Percentiles rank a stretch among this genome's conserved stretches.
Evolutionary conservation across 345 rosid species (phyloP).

Genomic region (Populus nigra): DNA sequence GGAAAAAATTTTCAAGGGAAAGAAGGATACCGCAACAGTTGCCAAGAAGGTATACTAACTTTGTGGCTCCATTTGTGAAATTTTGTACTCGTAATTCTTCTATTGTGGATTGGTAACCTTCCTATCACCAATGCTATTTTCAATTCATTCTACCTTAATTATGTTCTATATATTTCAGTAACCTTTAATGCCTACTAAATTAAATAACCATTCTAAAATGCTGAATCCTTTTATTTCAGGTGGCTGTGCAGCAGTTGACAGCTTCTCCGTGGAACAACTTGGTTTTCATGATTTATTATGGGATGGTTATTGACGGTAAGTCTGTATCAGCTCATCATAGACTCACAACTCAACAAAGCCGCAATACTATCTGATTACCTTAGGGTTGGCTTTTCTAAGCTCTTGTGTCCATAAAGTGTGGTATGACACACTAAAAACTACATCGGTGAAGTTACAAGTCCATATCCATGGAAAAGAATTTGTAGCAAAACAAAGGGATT

Average conservation of each 20-base stretch:
- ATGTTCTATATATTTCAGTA: neutral
- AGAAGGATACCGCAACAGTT: constrained; percentile 74
- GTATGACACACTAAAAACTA: neutral
- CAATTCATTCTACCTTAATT: neutral
- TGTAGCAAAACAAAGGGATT: neutral
- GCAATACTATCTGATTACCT: neutral
- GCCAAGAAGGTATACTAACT: constrained; percentile 71
- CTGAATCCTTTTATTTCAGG: constrained; percentile 37
- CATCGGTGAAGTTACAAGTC: neutral
- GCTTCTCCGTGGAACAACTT: constrained; percentile 88
- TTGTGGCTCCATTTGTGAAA: neutral
- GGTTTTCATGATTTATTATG: constrained; percentile 80
- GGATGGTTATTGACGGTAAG: constrained; percentile 68
- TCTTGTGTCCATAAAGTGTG: neutral
- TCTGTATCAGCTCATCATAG: neutral
- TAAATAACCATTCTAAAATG: constrained; percentile 6
- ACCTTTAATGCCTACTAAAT: neutral
- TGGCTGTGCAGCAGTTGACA: constrained; percentile 71
- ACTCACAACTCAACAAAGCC: neutral
- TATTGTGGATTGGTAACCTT: neutral
- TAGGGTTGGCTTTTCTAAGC: neutral
- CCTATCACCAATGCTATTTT: neutral
- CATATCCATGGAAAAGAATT: neutral
- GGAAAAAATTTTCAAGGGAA: constrained; percentile 87
- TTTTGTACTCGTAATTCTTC: neutral